phyloP scores from a whole-genome alignment of 2,329 filamentous ascomycete species.

The Exophiala spinifera region DNA sequence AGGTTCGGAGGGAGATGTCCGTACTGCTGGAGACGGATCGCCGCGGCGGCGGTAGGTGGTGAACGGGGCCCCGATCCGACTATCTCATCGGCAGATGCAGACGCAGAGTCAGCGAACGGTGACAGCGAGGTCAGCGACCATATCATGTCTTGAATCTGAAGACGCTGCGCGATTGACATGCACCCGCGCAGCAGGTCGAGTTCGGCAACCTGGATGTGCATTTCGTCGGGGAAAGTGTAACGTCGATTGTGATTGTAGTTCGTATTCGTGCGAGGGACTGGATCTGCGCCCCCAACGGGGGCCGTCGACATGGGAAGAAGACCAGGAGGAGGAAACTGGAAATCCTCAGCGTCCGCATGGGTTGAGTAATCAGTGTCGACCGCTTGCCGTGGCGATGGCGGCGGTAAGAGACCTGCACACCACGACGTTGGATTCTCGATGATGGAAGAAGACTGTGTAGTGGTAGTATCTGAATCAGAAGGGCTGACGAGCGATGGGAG shows the following conservation, averaged over 20 bases:
- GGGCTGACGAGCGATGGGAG: background rate
- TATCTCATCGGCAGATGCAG: too few species aligned
- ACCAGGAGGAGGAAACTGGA: too few species aligned
- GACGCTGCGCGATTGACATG: constrained; percentile 47
- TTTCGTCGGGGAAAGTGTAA: constrained; percentile 44
- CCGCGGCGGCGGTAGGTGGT: background rate
- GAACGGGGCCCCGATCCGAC: background rate
- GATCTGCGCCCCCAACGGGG: too few species aligned
- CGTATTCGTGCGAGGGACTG: background rate
- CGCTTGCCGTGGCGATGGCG: too few species aligned
- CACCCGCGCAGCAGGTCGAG: constrained; percentile 50
- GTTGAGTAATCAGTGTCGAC: too few species aligned
- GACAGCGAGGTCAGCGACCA: constrained; percentile 50
- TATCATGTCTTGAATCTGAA: constrained; percentile 41
- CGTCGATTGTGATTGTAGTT: background rate
- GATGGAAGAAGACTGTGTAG: background rate
- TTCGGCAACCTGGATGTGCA: constrained; percentile 49
- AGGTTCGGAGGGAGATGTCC: constrained; percentile 46
- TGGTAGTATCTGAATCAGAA: background rate
- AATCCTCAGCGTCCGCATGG: too few species aligned
- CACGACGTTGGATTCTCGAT: too few species aligned
- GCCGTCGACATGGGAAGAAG: background rate
- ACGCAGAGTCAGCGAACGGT: constrained; percentile 38
- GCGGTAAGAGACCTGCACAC: too few species aligned
- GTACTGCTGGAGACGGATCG: too few species aligned